Percentiles rank a stretch among this genome's conserved stretches.
Conservation (phyloP, 805 yeast species). For the Wickerhamomyces strasburgensis region DNA sequence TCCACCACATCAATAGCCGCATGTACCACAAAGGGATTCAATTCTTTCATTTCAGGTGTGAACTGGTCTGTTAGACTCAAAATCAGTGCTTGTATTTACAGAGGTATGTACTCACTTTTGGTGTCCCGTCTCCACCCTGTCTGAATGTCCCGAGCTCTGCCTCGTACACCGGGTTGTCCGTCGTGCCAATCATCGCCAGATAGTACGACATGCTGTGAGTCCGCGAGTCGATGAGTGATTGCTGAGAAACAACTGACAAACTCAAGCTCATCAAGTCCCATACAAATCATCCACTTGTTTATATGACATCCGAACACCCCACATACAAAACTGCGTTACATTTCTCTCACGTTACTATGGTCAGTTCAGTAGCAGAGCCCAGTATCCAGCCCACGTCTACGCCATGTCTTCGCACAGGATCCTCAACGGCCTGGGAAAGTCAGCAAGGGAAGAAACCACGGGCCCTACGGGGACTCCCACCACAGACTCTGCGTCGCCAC, state of each 20-base stretch:
- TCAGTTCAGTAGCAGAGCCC: too few species aligned
- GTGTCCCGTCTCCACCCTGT: constrained; percentile 56
- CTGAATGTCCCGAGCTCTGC: constrained; percentile 76
- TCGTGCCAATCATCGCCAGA: constrained; percentile 81
- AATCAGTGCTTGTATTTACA: too few species aligned
- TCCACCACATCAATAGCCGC: constrained; percentile 89
- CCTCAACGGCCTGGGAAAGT: constrained; percentile 3
- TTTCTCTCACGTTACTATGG: too few species aligned
- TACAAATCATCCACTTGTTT: too few species aligned
- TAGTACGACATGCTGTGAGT: constrained; percentile 81
- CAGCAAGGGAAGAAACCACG: constrained; percentile 1
- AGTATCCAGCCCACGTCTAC: too few species aligned
- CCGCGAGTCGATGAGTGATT: too few species aligned
- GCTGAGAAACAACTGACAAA: too few species aligned
- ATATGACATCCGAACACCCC: too few species aligned
- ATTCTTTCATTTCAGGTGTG: constrained; percentile 64
- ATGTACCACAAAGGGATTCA: constrained; percentile 84
- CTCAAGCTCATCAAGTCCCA: too few species aligned
- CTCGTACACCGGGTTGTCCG: constrained; percentile 83
- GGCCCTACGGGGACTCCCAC: constrained; percentile 2
- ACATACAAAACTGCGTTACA: too few species aligned
- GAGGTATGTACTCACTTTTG: constrained; percentile 17
- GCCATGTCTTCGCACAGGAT: too few species aligned
- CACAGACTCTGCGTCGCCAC: constrained; percentile 1
- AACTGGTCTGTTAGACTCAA: too few species aligned